phyloP scores from a whole-genome alignment of 768 basidiomycete species.

The Suillus luteus region DNA sequence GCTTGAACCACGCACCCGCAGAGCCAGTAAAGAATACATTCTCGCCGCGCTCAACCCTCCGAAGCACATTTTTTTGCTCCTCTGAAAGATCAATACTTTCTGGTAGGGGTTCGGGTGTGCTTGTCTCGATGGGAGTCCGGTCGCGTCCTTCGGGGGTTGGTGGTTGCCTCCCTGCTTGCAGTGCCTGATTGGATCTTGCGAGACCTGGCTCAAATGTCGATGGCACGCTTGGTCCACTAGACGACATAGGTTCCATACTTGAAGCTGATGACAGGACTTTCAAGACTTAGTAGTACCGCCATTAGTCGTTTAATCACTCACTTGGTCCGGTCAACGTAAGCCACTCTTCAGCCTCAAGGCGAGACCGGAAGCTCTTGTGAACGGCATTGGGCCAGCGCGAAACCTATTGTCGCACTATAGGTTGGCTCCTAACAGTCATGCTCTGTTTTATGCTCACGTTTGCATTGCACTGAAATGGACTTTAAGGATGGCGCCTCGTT shows the following conservation, averaged over 20 bases:
- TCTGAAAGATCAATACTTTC: slow-evolving; percentile 44
- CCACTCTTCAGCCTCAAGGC: slow-evolving; percentile 53
- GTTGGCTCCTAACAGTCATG: not conserved
- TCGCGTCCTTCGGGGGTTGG: not conserved
- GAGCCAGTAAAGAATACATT: slow-evolving; percentile 88
- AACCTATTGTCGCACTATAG: slow-evolving; percentile 39
- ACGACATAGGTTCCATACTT: not conserved
- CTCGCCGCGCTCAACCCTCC: slow-evolving; percentile 55
- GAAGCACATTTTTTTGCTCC: slow-evolving; percentile 53
- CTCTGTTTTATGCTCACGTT: slow-evolving; percentile 36
- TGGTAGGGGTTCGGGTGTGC: slow-evolving; percentile 5
- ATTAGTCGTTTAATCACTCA: slow-evolving; percentile 15
- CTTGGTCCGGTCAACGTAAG: slow-evolving; percentile 26
- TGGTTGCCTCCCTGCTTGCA: not conserved
- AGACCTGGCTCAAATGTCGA: not conserved
- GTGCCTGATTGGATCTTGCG: not conserved
- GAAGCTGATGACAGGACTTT: not conserved
- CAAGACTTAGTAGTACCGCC: not conserved
- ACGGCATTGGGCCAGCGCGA: slow-evolving; percentile 52
- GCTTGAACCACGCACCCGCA: slow-evolving; percentile 52
- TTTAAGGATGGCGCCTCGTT: slow-evolving; percentile 1
- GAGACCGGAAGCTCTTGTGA: slow-evolving; percentile 53
- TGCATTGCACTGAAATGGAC: slow-evolving; percentile 42
- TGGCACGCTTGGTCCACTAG: not conserved
- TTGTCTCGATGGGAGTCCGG: not conserved